These are phyloP conservation scores for Populus nigra DNA, from an alignment of 345 rosid species.

Conservation along the genomic window DNA sequence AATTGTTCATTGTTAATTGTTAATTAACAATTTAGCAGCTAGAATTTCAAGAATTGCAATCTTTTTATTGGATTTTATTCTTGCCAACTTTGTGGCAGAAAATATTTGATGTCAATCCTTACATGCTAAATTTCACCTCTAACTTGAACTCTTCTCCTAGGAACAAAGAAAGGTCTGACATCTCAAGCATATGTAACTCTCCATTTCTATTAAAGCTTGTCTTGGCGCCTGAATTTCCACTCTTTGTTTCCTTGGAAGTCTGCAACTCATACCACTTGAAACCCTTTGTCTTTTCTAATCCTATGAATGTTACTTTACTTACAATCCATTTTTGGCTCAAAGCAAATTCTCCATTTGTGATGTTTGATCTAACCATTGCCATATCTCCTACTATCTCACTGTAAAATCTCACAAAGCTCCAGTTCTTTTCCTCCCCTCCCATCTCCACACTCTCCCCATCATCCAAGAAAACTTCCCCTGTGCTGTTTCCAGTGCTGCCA, in stretches of 20 bases:
- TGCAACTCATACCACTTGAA: slow-evolving; percentile 27
- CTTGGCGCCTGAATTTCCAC: slow-evolving; percentile 4
- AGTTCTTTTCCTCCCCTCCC: slow-evolving; percentile 51
- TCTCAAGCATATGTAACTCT: slow-evolving; percentile 34
- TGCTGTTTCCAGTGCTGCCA: slow-evolving; percentile 34
- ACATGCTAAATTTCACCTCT: slow-evolving; percentile 22
- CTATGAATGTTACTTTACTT: slow-evolving; percentile 49
- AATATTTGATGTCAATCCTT: background rate
- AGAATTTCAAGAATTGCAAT: too few species aligned
- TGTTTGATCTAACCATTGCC: slow-evolving; percentile 37
- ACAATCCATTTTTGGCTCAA: slow-evolving; percentile 45
- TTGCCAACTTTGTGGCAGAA: too few species aligned
- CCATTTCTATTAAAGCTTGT: slow-evolving; percentile 13
- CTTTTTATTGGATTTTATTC: too few species aligned
- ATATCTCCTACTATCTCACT: slow-evolving; percentile 21
- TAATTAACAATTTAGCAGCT: too few species aligned
- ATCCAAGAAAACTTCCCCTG: slow-evolving; percentile 60
- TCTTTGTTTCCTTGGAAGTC: slow-evolving; percentile 13
- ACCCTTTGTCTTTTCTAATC: slow-evolving; percentile 30
- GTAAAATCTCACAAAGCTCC: slow-evolving; percentile 53
- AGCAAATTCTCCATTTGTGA: slow-evolving; percentile 50
- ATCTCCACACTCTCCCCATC: slow-evolving; percentile 56
- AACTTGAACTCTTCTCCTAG: slow-evolving; percentile 34
- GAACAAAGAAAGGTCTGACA: background rate
- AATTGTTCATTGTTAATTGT: too few species aligned